Conservation (phyloP, 2,329 filamentous ascomycete species). For the Clarireedia sp. region DNA sequence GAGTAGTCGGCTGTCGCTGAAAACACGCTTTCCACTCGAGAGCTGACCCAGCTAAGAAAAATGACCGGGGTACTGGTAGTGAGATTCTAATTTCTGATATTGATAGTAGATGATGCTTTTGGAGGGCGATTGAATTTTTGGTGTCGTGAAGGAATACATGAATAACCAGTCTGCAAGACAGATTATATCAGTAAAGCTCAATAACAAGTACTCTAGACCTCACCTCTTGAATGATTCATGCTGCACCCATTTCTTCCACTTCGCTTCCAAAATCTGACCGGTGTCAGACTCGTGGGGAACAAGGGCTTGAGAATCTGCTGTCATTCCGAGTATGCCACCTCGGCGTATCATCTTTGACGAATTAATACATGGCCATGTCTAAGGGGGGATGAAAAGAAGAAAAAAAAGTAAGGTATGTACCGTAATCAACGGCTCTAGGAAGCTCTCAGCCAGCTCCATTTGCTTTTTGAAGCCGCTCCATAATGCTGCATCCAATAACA, state of each 20-base stretch:
- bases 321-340: neutral
- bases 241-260: constrained; percentile 58
- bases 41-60: too few relatives aligned
- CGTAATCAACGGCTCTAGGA: constrained; percentile 44
- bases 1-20: too few relatives aligned
- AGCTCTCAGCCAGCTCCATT: constrained; percentile 52
- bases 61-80: too few relatives aligned
- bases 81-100: too few relatives aligned
- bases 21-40: too few relatives aligned
- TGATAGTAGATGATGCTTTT: too few relatives aligned
- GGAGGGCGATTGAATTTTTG: too few relatives aligned
- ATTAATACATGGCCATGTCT: neutral
- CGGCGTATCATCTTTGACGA: neutral
- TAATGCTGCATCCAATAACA: constrained; percentile 45
- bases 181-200: too few relatives aligned
- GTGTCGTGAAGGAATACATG: too few relatives aligned
- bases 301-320: neutral
- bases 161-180: too few relatives aligned
- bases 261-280: constrained; percentile 28
- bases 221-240: constrained; percentile 61
- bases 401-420: constrained; percentile 17
- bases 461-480: constrained; percentile 53
- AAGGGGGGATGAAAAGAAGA: neutral
- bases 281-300: neutral
- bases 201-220: constrained; percentile 31